These are phyloP conservation scores for Euphorbia tirucalli DNA, from an alignment of 345 rosid genomes.

Conservation along the genomic window DNA sequence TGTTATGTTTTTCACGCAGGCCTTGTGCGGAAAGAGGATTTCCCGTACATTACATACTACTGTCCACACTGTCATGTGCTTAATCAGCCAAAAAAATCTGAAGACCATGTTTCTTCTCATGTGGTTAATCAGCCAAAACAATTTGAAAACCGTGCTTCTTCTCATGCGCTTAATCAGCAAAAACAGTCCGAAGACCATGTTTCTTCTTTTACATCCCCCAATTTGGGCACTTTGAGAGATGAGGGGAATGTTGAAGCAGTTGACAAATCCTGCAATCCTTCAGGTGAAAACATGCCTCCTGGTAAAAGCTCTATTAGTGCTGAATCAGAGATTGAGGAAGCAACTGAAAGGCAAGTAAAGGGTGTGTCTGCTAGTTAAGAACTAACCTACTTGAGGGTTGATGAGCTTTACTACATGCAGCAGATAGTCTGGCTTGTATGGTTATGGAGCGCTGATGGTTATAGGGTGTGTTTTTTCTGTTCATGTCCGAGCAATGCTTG, in stretches of 20 bases:
- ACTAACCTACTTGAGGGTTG: neutral
- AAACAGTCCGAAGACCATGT: slow-evolving; percentile 29
- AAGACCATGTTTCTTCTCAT: slow-evolving; percentile 27
- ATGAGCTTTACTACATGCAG: neutral
- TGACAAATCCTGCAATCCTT: slow-evolving; percentile 13
- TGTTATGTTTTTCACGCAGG: slow-evolving; percentile 38
- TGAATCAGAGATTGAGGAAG: slow-evolving; percentile 16
- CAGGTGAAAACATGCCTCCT: neutral
- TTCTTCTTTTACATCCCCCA: slow-evolving; percentile 32
- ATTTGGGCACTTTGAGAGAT: slow-evolving; percentile 26
- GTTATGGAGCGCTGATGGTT: neutral
- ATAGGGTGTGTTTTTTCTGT: neutral
- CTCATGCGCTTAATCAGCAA: slow-evolving; percentile 65
- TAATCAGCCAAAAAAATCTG: slow-evolving; percentile 53
- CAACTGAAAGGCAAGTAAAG: neutral
- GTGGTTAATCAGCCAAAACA: slow-evolving; percentile 67
- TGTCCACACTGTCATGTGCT: slow-evolving; percentile 90
- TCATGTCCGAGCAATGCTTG: neutral
- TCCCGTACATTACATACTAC: slow-evolving; percentile 67
- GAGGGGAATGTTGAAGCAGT: slow-evolving; percentile 30
- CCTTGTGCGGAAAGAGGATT: slow-evolving; percentile 85
- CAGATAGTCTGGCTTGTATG: neutral
- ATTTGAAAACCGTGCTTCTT: neutral
- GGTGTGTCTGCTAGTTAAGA: slow-evolving; percentile 5
- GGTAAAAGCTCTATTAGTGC: neutral